Evolutionary conservation across 73 alveolate species (phyloP).

Genomic region (Symbiodinium pilosum): DNA sequence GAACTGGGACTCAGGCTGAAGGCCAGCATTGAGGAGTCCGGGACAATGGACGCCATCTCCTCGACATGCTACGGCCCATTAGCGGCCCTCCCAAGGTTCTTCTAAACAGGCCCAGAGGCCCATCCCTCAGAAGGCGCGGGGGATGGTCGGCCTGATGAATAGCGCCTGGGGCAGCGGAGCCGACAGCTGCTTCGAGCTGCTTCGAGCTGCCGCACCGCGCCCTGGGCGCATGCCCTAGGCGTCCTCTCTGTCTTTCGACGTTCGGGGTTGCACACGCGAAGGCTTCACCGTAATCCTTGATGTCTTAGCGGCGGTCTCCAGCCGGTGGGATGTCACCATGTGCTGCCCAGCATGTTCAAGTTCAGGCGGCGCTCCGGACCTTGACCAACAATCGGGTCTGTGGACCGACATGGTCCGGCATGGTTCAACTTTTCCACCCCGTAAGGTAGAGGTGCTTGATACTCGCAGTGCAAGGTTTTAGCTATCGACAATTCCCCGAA

Average conservation of each 20-base stretch:
- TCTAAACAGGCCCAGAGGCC: background rate
- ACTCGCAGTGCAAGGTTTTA: background rate
- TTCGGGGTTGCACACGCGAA: background rate
- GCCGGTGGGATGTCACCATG: background rate
- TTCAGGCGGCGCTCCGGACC: background rate
- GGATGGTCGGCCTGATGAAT: too few relatives aligned
- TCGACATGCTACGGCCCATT: constrained; percentile 55
- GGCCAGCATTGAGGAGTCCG: constrained; percentile 19
- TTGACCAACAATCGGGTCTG: background rate
- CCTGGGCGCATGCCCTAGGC: background rate
- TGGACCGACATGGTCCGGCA: background rate
- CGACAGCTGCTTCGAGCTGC: too few relatives aligned
- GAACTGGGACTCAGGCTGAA: constrained; percentile 37
- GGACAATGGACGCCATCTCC: background rate
- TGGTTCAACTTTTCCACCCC: background rate
- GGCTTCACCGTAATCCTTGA: background rate
- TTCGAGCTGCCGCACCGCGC: too few relatives aligned
- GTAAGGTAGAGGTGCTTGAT: background rate
- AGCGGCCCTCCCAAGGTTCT: background rate
- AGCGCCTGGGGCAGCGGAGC: too few relatives aligned
- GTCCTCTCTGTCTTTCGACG: background rate
- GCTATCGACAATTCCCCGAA: background rate
- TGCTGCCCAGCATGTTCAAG: background rate
- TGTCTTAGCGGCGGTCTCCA: background rate
- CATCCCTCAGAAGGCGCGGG: too few relatives aligned